Evolutionary conservation across 352 stramenopile genomes (phyloP).

Genomic region (Aphanomyces euteiches): DNA sequence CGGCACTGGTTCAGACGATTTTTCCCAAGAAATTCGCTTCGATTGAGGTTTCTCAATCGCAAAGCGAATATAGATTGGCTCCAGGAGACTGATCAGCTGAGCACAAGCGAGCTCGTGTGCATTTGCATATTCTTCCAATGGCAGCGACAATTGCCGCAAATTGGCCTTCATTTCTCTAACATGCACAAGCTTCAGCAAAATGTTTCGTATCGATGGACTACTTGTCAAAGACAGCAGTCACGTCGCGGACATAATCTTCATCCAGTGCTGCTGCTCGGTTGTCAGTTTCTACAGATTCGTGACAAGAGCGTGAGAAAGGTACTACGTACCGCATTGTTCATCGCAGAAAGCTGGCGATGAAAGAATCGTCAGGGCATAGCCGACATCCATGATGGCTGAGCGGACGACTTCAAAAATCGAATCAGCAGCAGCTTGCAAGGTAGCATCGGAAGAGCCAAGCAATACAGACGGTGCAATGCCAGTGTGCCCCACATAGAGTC

Average conservation of each 20-base stretch:
- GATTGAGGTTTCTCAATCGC: constrained; percentile 32
- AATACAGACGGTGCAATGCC: constrained; percentile 18
- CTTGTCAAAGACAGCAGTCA: constrained; percentile 55
- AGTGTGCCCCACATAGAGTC: constrained; percentile 61
- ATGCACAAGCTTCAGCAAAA: neutral
- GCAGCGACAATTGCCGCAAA: constrained; percentile 79
- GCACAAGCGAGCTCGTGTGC: constrained; percentile 73
- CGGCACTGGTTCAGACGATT: neutral
- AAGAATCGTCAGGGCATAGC: constrained; percentile 21
- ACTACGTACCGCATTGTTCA: neutral
- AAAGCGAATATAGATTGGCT: constrained; percentile 69
- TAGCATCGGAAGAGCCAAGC: neutral
- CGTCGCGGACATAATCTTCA: constrained; percentile 60
- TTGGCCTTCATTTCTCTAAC: constrained; percentile 79
- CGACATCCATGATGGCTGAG: constrained; percentile 13
- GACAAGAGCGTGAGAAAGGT: neutral
- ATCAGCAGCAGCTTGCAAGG: constrained; percentile 6
- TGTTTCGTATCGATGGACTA: constrained; percentile 25
- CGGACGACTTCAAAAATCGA: constrained; percentile 4
- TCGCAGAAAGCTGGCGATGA: constrained; percentile 23
- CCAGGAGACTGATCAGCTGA: constrained; percentile 62
- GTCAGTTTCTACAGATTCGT: neutral
- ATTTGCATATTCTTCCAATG: constrained; percentile 78
- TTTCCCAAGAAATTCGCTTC: neutral
- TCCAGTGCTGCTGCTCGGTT: constrained; percentile 51